These are phyloP conservation scores for Cinnamomum micranthum DNA, from an alignment of 164 flowering plant species.

Conservation along the genomic window DNA sequence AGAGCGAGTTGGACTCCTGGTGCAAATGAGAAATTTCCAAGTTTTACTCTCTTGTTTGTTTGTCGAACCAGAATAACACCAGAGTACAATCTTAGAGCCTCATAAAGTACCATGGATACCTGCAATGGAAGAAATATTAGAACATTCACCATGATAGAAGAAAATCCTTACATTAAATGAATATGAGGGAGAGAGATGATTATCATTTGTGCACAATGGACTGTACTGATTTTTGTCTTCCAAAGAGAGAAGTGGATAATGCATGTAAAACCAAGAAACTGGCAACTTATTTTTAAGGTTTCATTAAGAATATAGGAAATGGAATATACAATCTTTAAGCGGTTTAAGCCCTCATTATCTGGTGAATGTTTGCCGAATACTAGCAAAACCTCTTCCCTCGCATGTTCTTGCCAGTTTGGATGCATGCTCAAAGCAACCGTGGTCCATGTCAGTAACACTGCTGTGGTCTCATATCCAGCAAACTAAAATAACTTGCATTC, in stretches of 20 bases:
- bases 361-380: slow-evolving; percentile 12
- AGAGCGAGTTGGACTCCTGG: slow-evolving; percentile 7
- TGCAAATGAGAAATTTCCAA: slow-evolving; percentile 10
- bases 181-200: no score
- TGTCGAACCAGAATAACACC: slow-evolving; percentile 3
- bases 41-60: slow-evolving; percentile 9
- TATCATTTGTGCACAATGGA: no score
- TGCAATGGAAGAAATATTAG: slow-evolving; percentile 2
- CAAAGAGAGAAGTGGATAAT: no score
- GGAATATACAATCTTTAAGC: slow-evolving; percentile 31
- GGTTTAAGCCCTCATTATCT: slow-evolving; percentile 21
- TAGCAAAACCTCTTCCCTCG: slow-evolving; percentile 37
- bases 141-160: background rate
- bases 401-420: slow-evolving; percentile 42
- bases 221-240: no score
- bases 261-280: no score
- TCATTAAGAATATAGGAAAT: no score
- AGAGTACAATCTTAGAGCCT: slow-evolving; percentile 16
- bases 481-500: slow-evolving; percentile 52
- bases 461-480: slow-evolving; percentile 52
- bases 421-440: slow-evolving; percentile 37
- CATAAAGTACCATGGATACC: slow-evolving; percentile 18
- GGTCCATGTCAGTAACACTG: slow-evolving; percentile 43
- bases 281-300: no score
- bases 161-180: no score